phyloP scores from a whole-genome alignment of 2,329 filamentous ascomycete genomes.

The Pyrenophora tritici-repentis region DNA sequence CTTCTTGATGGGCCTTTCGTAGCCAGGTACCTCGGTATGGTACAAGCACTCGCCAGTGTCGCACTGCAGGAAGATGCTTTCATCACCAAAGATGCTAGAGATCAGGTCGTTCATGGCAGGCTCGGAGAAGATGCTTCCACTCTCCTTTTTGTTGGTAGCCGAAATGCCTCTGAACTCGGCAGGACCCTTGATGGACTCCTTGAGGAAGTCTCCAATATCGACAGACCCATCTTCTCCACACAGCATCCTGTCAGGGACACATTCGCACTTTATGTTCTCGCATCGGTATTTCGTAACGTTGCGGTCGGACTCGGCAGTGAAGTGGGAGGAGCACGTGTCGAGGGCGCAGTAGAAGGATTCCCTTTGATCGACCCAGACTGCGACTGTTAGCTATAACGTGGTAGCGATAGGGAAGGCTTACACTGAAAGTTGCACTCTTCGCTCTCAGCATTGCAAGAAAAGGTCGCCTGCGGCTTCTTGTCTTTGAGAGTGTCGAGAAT shows the following conservation, averaged over 20 bases:
- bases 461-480: conserved; percentile 89
- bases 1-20: conserved; percentile 82
- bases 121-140: conserved; percentile 85
- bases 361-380: conserved; percentile 90
- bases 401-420: conserved; percentile 51
- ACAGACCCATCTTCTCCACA: conserved; percentile 91
- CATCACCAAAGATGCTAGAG: conserved; percentile 84
- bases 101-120: conserved; percentile 93
- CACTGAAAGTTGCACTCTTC: conserved; percentile 93
- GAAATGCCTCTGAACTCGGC: conserved; percentile 76
- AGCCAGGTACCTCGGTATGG: conserved; percentile 89
- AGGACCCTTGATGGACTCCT: conserved; percentile 81
- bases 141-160: conserved; percentile 62
- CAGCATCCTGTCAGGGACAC: conserved; percentile 88
- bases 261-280: conserved; percentile 81
- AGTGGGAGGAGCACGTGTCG: conserved; percentile 75
- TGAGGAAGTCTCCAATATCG: conserved; percentile 87
- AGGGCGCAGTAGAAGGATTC: conserved; percentile 98
- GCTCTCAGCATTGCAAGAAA: conserved; percentile 78
- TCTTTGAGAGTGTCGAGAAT: conserved; percentile 85
- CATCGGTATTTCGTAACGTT: conserved; percentile 89
- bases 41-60: conserved; percentile 90
- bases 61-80: conserved; percentile 83
- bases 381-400: conserved; percentile 30
- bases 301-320: conserved; percentile 68